Conservation (phyloP, 352 stramenopile genomes). For the Phytopythium montanum region DNA sequence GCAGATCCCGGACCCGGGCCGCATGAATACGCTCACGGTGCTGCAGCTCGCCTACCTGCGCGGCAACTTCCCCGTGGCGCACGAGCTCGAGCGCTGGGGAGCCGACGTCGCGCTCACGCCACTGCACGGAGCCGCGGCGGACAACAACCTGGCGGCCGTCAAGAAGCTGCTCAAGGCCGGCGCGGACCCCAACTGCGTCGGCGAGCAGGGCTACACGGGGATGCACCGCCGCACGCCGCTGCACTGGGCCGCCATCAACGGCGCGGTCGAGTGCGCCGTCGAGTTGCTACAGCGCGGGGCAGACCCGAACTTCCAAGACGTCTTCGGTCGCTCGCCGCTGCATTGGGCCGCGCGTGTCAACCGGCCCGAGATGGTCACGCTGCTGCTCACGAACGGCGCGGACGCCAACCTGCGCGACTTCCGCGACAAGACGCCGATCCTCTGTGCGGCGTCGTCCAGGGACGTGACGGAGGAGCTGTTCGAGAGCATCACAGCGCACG, state of each 20-base stretch:
- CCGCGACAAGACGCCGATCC: conserved; percentile 53
- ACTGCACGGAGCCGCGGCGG: conserved; percentile 57
- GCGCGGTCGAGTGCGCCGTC: conserved; percentile 30
- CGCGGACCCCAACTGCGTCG: conserved; percentile 59
- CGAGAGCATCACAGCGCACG: conserved; percentile 39
- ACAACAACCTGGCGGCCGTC: conserved; percentile 29
- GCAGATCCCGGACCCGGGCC: conserved; percentile 54
- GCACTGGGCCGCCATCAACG: conserved; percentile 69
- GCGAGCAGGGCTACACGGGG: conserved; percentile 63
- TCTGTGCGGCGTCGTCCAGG: conserved; percentile 58
- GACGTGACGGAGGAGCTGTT: conserved; percentile 51
- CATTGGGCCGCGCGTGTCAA: conserved; percentile 69
- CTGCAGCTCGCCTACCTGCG: conserved; percentile 64
- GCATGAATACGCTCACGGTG: conserved; percentile 70
- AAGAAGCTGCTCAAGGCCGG: conserved; percentile 43
- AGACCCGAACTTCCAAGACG: conserved; percentile 71
- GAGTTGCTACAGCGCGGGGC: conserved; percentile 50
- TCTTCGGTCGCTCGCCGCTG: conserved; percentile 49
- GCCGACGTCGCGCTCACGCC: conserved; percentile 67
- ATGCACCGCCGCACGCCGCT: conserved; percentile 67
- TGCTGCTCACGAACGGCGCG: conserved; percentile 45
- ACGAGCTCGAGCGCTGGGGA: conserved; percentile 68
- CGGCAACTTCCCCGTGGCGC: conserved; percentile 56
- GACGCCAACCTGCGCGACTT: conserved; percentile 58
- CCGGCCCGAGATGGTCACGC: conserved; percentile 35